Conservation (phyloP, 306 rosid genomes). For the Arachis hypogaea region DNA sequence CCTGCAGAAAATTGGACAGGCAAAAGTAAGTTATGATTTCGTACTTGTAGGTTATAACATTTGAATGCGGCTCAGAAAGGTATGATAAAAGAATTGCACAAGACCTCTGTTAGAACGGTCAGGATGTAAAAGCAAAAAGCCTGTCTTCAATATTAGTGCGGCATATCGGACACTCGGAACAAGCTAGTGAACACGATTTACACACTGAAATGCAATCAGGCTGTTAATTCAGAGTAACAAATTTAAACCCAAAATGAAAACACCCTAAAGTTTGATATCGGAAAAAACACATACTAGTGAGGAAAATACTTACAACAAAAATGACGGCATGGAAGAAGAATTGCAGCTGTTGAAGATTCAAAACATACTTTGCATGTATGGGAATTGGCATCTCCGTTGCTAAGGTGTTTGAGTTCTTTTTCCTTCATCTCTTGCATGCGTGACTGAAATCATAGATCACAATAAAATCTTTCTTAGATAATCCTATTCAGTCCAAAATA, state of each 20-base stretch:
- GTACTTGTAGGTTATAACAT: conserved; percentile 17
- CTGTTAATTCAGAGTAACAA: conserved; percentile 29
- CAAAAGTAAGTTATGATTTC: conserved; percentile 30
- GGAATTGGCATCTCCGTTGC: conserved; percentile 86
- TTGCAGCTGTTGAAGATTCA: conserved; percentile 94
- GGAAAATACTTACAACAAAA: conserved; percentile 78
- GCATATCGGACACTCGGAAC: conserved; percentile 97
- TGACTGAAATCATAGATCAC: conserved; percentile 60
- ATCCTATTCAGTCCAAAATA: neutral
- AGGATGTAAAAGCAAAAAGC: conserved; percentile 89
- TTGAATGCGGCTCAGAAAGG: conserved; percentile 5
- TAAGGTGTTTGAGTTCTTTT: conserved; percentile 76
- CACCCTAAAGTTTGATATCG: neutral
- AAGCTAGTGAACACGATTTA: conserved; percentile 96
- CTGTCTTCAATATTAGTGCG: conserved; percentile 91
- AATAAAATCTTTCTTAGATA: conserved; percentile 8
- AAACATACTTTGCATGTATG: conserved; percentile 96
- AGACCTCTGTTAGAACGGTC: conserved; percentile 54
- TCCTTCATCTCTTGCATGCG: conserved; percentile 98
- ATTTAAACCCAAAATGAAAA: conserved; percentile 19
- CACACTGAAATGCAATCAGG: conserved; percentile 57
- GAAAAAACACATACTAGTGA: neutral
- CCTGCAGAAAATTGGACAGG: conserved; percentile 53
- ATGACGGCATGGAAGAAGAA: conserved; percentile 97
- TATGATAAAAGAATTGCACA: conserved; percentile 15